These are phyloP conservation scores for Intubia oerlemansii DNA, from an alignment of 2,329 filamentous ascomycete genomes.

Conservation along the genomic window DNA sequence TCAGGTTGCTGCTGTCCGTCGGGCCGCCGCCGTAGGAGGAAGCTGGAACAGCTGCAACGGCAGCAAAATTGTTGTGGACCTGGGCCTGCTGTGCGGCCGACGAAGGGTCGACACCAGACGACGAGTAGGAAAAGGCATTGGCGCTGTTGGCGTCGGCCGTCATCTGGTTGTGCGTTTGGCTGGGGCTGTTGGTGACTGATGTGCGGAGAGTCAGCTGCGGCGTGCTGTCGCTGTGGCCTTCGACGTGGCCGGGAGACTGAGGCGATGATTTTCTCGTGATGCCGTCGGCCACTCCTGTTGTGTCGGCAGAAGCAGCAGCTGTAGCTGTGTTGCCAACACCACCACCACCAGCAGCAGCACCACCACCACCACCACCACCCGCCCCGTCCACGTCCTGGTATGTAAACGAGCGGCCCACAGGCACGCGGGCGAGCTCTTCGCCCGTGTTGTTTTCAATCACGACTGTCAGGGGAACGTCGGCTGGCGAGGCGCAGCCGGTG, in stretches of 20 bases:
- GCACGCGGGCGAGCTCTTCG: constrained; percentile 28
- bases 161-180: constrained; percentile 10
- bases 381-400: constrained; percentile 13
- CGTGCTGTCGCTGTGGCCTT: constrained; percentile 20
- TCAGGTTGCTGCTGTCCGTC: constrained; percentile 26
- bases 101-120: constrained; percentile 23
- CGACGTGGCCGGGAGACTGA: constrained; percentile 21
- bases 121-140: constrained; percentile 34
- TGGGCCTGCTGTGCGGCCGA: constrained; percentile 18
- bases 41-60: constrained; percentile 8
- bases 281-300: constrained; percentile 16
- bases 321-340: too few species aligned
- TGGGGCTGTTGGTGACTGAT: constrained; percentile 13
- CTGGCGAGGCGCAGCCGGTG: constrained; percentile 24
- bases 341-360: too few species aligned
- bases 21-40: constrained; percentile 18
- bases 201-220: constrained; percentile 14
- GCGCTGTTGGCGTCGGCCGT: constrained; percentile 22
- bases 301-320: too few species aligned
- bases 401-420: constrained; percentile 23
- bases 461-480: constrained; percentile 32
- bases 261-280: constrained; percentile 18
- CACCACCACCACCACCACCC: too few species aligned
- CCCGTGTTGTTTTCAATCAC: constrained; percentile 28
- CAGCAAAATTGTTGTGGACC: constrained; percentile 15